Percentiles rank a stretch among this genome's conserved stretches.
Conservation (phyloP, 495 filamentous ascomycete species). For the Penicillium atrosanguineum region DNA sequence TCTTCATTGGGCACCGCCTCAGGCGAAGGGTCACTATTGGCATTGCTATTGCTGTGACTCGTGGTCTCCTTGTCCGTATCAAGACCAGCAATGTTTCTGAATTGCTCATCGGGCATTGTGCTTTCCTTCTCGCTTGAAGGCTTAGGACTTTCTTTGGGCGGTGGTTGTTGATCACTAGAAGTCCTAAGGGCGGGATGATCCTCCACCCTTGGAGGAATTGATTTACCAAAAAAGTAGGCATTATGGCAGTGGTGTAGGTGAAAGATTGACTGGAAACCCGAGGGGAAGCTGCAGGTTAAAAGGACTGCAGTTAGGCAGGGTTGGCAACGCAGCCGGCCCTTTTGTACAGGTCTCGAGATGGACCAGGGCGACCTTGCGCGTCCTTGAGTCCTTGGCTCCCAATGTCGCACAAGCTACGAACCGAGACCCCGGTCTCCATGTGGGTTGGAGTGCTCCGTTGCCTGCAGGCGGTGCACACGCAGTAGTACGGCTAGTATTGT, state of each 20-base stretch:
- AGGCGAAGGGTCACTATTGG: background rate
- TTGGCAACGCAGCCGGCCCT: constrained; percentile 20
- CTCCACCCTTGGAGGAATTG: constrained; percentile 9
- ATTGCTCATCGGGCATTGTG: constrained; percentile 19
- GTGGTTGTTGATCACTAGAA: constrained; percentile 10
- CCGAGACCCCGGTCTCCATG: constrained; percentile 10
- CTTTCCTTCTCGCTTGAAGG: constrained; percentile 28
- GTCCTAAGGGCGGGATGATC: background rate
- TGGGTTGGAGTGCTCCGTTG: constrained; percentile 6
- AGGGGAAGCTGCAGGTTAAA: background rate
- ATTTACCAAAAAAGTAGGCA: constrained; percentile 18
- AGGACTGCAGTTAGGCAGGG: constrained; percentile 6
- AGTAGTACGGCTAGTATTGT: background rate
- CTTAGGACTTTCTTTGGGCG: constrained; percentile 9
- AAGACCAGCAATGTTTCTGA: background rate
- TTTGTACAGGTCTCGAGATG: constrained; percentile 26
- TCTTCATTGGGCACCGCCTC: constrained; percentile 7
- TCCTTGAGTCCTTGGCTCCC: constrained; percentile 4
- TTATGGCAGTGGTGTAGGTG: constrained; percentile 1
- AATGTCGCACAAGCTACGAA: background rate
- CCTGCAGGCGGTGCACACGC: background rate
- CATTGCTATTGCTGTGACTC: background rate
- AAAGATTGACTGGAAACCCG: constrained; percentile 1
- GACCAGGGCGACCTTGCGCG: constrained; percentile 20
- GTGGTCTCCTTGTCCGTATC: constrained; percentile 14